Evolutionary conservation across 306 rosid species (phyloP).

Genomic region (Geum urbanum): DNA sequence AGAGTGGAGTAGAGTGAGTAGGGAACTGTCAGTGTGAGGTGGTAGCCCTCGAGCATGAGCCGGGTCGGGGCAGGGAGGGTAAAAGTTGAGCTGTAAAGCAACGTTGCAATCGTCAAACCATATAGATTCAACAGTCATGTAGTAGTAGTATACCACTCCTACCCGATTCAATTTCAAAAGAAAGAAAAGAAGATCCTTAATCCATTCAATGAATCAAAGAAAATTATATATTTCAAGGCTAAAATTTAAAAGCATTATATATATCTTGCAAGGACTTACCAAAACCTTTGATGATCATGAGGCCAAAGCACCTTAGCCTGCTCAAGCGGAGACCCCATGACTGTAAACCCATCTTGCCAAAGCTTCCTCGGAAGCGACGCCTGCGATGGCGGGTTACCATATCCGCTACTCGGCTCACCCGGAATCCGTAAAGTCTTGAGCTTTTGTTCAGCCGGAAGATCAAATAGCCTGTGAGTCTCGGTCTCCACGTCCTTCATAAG

Average conservation of each 20-base stretch:
- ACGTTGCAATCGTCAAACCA: background rate
- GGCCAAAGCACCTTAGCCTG: slow-evolving; percentile 1
- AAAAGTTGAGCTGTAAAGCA: background rate
- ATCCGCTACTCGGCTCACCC: background rate
- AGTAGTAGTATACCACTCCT: too few species aligned
- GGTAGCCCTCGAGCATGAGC: background rate
- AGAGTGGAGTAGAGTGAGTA: slow-evolving; percentile 22
- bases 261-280: background rate
- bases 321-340: background rate
- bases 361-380: background rate
- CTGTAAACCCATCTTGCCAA: background rate
- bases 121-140: too few species aligned
- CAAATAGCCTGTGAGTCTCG: background rate
- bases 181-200: too few species aligned
- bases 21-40: background rate
- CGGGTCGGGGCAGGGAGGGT: slow-evolving; percentile 1
- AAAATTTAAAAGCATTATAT: too few species aligned
- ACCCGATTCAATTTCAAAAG: too few species aligned
- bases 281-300: background rate
- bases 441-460: background rate
- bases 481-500: background rate
- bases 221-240: too few species aligned
- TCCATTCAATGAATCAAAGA: too few species aligned
- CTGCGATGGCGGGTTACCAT: slow-evolving; percentile 4
- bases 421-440: background rate